Evolutionary conservation across 495 filamentous ascomycete species (phyloP).

Genomic region (Lophium mytilinum): DNA sequence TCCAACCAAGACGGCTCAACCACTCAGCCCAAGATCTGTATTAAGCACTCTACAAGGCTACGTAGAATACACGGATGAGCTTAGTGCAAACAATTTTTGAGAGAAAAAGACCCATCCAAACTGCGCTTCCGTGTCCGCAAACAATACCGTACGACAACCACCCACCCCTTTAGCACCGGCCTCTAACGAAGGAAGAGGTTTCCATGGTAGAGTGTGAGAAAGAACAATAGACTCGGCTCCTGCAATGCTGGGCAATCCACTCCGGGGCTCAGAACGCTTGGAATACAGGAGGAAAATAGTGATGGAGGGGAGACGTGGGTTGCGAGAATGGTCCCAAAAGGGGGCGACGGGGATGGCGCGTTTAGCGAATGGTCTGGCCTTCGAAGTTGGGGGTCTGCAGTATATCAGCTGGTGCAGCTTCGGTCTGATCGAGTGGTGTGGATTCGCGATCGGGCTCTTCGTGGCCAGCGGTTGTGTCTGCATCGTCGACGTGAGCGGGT

Average conservation of each 20-base stretch:
- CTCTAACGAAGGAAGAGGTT: too few relatives aligned
- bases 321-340: background rate
- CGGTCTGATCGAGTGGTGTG: slow-evolving; percentile 3
- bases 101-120: too few relatives aligned
- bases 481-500: background rate
- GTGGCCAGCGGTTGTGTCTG: background rate
- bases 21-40: too few relatives aligned
- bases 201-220: too few relatives aligned
- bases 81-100: too few relatives aligned
- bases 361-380: slow-evolving; percentile 13
- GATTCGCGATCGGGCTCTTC: background rate
- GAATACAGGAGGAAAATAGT: background rate
- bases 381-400: slow-evolving; percentile 15
- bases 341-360: background rate
- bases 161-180: too few relatives aligned
- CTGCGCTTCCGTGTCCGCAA: too few relatives aligned
- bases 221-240: background rate
- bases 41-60: too few relatives aligned
- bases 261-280: background rate
- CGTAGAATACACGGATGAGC: too few relatives aligned
- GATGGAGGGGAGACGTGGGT: background rate
- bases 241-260: background rate
- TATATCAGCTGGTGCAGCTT: slow-evolving; percentile 5
- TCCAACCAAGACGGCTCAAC: too few relatives aligned
- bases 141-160: too few relatives aligned